Conservation (phyloP, 352 stramenopile genomes). For the Phytophthora idaei region DNA sequence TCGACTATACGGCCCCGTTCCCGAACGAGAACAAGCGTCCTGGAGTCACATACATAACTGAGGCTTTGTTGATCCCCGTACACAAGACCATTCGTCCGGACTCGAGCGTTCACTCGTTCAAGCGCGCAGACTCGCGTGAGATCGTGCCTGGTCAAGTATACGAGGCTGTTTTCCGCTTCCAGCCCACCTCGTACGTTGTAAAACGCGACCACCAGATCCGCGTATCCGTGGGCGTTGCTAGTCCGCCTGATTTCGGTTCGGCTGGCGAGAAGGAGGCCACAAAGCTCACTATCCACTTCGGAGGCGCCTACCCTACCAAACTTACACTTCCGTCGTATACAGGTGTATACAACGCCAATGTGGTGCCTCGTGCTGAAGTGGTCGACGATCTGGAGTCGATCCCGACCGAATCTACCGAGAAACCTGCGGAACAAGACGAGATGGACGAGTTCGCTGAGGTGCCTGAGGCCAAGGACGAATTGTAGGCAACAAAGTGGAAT, state of each 20-base stretch:
- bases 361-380: slow-evolving; percentile 50
- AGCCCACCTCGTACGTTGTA: slow-evolving; percentile 78
- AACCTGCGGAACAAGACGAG: slow-evolving; percentile 26
- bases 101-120: slow-evolving; percentile 74
- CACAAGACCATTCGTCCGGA: slow-evolving; percentile 66
- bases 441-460: slow-evolving; percentile 71
- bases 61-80: slow-evolving; percentile 74
- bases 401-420: slow-evolving; percentile 25
- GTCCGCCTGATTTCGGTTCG: slow-evolving; percentile 61
- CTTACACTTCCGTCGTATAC: slow-evolving; percentile 69
- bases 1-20: slow-evolving; percentile 74
- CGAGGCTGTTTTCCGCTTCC: slow-evolving; percentile 78
- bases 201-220: slow-evolving; percentile 81
- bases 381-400: slow-evolving; percentile 37
- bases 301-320: slow-evolving; percentile 68
- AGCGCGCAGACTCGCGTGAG: slow-evolving; percentile 57
- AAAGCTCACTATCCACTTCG: slow-evolving; percentile 78
- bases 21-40: slow-evolving; percentile 82
- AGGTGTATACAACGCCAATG: slow-evolving; percentile 65
- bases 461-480: slow-evolving; percentile 50
- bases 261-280: slow-evolving; percentile 56
- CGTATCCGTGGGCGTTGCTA: slow-evolving; percentile 66
- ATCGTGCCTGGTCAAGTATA: slow-evolving; percentile 74
- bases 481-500: slow-evolving; percentile 37
- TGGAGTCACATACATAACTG: slow-evolving; percentile 83